Percentiles rank a stretch among this genome's conserved stretches.
Evolutionary conservation across 2,329 filamentous ascomycete species (phyloP).

Genomic region (Pseudogymnoascus pannorum): DNA sequence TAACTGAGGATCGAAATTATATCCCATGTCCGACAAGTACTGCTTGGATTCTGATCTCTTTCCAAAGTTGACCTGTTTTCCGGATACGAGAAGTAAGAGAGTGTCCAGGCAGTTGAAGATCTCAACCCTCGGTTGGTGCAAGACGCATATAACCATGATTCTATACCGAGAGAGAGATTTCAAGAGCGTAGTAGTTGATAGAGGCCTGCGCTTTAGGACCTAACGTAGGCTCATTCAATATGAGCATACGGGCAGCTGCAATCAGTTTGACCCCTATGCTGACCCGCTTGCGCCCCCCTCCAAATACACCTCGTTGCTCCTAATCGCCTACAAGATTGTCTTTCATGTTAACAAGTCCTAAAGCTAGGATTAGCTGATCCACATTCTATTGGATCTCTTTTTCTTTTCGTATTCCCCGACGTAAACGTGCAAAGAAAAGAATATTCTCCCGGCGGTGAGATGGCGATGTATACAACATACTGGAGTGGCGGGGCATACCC

Average conservation of each 20-base stretch:
- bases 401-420: conserved; percentile 43
- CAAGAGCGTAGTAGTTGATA: conserved; percentile 39
- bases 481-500: too few species aligned
- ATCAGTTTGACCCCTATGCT: conserved; percentile 53
- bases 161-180: conserved; percentile 44
- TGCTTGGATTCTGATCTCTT: conserved; percentile 35
- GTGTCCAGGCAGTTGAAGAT: conserved; percentile 52
- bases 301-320: conserved; percentile 45
- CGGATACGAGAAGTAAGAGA: conserved; percentile 47
- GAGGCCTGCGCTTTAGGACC: conserved; percentile 47
- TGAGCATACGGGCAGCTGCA: conserved; percentile 48
- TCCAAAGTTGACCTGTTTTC: conserved; percentile 49
- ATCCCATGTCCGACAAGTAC: conserved; percentile 48
- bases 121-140: conserved; percentile 52
- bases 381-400: conserved; percentile 45
- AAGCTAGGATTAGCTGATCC: conserved; percentile 47
- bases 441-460: conserved; percentile 55
- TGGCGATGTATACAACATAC: too few species aligned
- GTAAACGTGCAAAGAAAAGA: conserved; percentile 48
- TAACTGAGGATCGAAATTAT: conserved; percentile 39
- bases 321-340: conserved; percentile 45
- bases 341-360: conserved; percentile 45
- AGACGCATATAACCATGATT: conserved; percentile 50
- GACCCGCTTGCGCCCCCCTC: conserved; percentile 51
- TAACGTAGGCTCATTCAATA: conserved; percentile 47